Percentiles rank a stretch among this genome's conserved stretches.
Conservation (phyloP, 2,329 filamentous ascomycete species). For the Aschersonia sp. region DNA sequence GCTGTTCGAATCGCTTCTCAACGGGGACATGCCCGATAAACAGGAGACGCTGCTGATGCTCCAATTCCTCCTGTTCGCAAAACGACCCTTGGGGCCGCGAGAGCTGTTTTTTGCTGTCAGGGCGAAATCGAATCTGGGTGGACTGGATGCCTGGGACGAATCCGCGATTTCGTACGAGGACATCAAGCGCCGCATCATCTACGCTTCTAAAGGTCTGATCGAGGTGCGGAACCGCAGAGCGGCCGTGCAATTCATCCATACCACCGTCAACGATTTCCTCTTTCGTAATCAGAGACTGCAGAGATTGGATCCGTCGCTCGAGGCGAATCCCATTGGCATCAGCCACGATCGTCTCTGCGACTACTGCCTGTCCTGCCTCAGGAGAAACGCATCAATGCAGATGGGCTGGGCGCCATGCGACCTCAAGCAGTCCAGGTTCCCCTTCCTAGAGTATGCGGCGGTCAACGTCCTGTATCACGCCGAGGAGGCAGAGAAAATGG, state of each 20-base stretch:
- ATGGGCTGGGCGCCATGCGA: background rate
- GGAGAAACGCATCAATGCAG: background rate
- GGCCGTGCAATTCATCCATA: background rate
- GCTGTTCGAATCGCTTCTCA: background rate
- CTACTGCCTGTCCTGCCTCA: background rate
- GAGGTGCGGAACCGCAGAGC: background rate
- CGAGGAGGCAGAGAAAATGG: background rate
- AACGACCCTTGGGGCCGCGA: background rate
- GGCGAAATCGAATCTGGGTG: background rate
- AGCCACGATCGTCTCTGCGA: background rate
- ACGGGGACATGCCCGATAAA: background rate
- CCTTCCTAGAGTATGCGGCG: background rate
- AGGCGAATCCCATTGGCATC: background rate
- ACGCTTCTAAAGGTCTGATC: background rate
- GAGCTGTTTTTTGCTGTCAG: background rate
- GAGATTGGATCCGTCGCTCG: background rate
- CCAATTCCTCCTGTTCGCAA: background rate
- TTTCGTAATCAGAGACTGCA: background rate
- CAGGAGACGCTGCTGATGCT: background rate
- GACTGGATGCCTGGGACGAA: background rate
- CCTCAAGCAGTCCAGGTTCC: background rate
- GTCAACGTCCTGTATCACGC: background rate
- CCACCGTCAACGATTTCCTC: background rate
- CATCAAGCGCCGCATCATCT: background rate
- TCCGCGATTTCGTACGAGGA: background rate